Base-by-base conservation (phyloP, 2,329 filamentous ascomycete genomes). In the Fusarium illudens region DNA sequence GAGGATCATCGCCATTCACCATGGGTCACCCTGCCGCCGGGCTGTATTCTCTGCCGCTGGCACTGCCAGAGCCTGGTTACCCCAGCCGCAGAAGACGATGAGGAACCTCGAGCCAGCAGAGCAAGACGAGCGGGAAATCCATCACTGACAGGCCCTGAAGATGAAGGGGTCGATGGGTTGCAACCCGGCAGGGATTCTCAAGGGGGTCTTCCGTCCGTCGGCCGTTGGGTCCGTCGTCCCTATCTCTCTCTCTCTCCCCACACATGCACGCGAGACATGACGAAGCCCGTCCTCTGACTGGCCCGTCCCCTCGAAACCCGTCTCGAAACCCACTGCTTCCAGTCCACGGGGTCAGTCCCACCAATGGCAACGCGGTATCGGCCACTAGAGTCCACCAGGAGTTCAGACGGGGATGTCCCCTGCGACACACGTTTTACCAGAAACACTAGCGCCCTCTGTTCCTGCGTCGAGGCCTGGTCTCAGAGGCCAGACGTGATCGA, bases 401-500 rank as follows among this genome's bases (percentile, higher is more conserved):
- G 46, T 33, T 60, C 30, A 49, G 30, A 20, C 60, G 33, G 22
- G 46, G 56, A 51, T 46, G 52, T 22, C 57, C 53, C 49, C 53
- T 59, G 71, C 54, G 58, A 58, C 56, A 30, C 39, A 54, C 36
- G 66, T 62, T 76, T 67, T 73, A 77, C 62, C 61, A 67, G 75
- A 77, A 77, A 77, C 76, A 71, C 75, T 77, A 77, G 76, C 73
- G 73, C 54, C 32, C 59, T 67, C 44, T 70, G 74, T 76, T 74
- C 75, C 75, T 77, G 73, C 73, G 68, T 65, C 58, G 54, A 32
- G 39, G 58, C 61, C 54, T 62, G 42, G 63, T 64, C 56, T 61
- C 54, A 50, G 50, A 57, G 56, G 39, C 50, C 58, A 67, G 46
- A 33, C 7, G 33, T 20, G 6, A 13, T 32, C 6, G 22, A 22